Evolutionary conservation across 2,329 filamentous ascomycete genomes (phyloP), one percentile per base, ranked within the genome.

Genomic region (Pleurostoma richardsiae): DNA sequence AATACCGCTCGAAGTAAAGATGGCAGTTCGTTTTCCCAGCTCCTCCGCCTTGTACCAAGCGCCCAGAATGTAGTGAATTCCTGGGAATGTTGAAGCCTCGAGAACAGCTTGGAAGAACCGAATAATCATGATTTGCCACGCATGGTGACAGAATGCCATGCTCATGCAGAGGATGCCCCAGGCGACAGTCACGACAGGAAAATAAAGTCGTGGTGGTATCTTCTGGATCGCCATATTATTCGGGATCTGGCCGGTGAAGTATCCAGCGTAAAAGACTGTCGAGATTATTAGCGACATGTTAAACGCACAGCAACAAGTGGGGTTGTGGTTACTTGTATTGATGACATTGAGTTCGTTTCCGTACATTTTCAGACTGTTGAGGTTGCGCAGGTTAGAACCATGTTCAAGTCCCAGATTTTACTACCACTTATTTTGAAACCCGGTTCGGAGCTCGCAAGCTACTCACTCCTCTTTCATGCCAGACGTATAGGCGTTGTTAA

Each of bases 291-390:
- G 8, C 19, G 19, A 5, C 19, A 19, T 19, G 19, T 19, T 19
- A 19, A 19, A 19, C 19, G 19, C 19, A 19, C 19, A 19, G 19
- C 19, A 19, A 19, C 19, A 19, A 19, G 19, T 19, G 19, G 19
- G 19, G 19, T 19, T 19, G 19, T 19, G 19, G 19, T 38, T 49
- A 49, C 47, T 49, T 10, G 47, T 46, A 28, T 49, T 49, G 36
- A 49, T 49, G 36, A 49, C 30, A 39, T 49, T 49, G 8, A 46
- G 39, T 26, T 49, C 30, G 10, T 46, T 49, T 7, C 47, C 44
- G 7, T 43, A 10, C 27, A 43, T 30, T 3, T 36, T 30, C 7
- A 46, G 41, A 36, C 19, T 19, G 19, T 19, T 19, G 19, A 19
- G 19, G 19, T 19, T 19, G 19, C 19, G 19, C 19, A 19, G 19